phyloP scores from a whole-genome alignment of 1,284 basidiomycete genomes.

The Boletus semigastroideus region DNA sequence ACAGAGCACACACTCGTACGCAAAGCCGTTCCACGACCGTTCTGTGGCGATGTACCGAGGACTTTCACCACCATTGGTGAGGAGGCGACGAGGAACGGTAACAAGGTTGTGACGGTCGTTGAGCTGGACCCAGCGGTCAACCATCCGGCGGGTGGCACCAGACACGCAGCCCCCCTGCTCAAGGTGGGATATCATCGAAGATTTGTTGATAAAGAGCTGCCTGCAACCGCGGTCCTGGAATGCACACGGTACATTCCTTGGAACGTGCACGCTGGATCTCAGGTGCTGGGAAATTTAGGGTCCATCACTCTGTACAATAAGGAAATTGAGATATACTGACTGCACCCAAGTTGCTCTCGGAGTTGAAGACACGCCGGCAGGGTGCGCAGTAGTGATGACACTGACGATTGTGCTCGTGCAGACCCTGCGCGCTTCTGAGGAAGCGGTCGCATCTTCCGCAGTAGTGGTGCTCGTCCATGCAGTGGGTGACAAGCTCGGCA shows the following conservation, averaged over 20 bases:
- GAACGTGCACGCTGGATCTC: slow-evolving; percentile 40
- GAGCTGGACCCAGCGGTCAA: slow-evolving; percentile 36
- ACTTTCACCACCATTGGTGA: slow-evolving; percentile 25
- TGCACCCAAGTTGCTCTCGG: slow-evolving; percentile 36
- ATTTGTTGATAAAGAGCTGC: slow-evolving; percentile 40
- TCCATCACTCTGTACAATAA: not conserved
- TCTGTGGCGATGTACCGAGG: slow-evolving; percentile 38
- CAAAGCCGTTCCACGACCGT: slow-evolving; percentile 45
- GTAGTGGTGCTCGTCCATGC: slow-evolving; percentile 37
- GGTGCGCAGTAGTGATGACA: slow-evolving; percentile 47
- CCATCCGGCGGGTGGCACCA: slow-evolving; percentile 33
- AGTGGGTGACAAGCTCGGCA: slow-evolving; percentile 34
- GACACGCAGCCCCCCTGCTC: slow-evolving; percentile 46
- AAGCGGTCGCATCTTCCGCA: slow-evolving; percentile 42
- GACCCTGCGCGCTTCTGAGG: slow-evolving; percentile 38
- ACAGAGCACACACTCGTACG: slow-evolving; percentile 58
- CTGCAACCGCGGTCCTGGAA: slow-evolving; percentile 38
- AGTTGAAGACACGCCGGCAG: slow-evolving; percentile 45
- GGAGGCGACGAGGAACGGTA: slow-evolving; percentile 37
- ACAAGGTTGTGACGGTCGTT: slow-evolving; percentile 35
- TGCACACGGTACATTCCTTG: slow-evolving; percentile 40
- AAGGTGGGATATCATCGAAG: slow-evolving; percentile 48
- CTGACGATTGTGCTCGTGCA: slow-evolving; percentile 49
- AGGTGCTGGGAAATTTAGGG: slow-evolving; percentile 33
- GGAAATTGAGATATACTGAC: not conserved